A percentile compares a stretch with the other conserved stretches of the same genome.
These are phyloP conservation scores for Phyllosticta paracitricarpa DNA, from an alignment of 2,329 filamentous ascomycete genomes.

Conservation along the genomic window DNA sequence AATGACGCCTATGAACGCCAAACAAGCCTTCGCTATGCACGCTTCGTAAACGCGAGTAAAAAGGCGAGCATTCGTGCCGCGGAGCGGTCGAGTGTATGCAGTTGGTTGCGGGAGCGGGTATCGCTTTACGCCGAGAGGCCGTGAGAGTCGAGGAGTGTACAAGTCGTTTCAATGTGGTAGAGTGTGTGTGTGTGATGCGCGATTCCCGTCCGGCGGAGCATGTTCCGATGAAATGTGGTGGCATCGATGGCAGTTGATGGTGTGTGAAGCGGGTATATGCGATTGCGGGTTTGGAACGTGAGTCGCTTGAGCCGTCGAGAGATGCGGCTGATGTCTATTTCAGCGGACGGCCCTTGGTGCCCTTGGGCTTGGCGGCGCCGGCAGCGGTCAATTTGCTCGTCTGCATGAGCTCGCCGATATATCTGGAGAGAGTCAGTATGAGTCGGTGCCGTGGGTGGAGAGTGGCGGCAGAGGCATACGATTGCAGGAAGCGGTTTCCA, in stretches of 20 bases:
- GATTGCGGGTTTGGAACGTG: neutral
- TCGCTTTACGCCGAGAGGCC: neutral
- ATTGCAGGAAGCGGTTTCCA: constrained; percentile 91
- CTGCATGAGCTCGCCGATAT: constrained; percentile 92
- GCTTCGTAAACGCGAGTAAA: constrained; percentile 10
- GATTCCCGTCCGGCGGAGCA: neutral
- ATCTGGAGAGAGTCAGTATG: constrained; percentile 45
- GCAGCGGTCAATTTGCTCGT: constrained; percentile 51
- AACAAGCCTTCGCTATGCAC: constrained; percentile 10
- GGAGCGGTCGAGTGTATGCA: neutral
- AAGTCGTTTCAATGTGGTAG: neutral
- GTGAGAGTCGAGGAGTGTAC: neutral
- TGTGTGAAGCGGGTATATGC: neutral
- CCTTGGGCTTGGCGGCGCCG: constrained; percentile 42
- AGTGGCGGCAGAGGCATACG: constrained; percentile 27
- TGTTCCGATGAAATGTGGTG: neutral
- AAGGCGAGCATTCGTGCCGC: constrained; percentile 1
- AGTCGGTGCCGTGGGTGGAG: neutral
- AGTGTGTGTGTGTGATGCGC: neutral
- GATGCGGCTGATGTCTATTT: neutral
- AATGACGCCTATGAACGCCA: constrained; percentile 2
- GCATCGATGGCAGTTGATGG: neutral
- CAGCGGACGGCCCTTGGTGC: constrained; percentile 20
- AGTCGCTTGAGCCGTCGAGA: neutral
- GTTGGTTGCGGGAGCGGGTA: neutral